These are phyloP conservation scores for Cicer cuneatum DNA, from an alignment of 306 rosid species.

Conservation along the genomic window DNA sequence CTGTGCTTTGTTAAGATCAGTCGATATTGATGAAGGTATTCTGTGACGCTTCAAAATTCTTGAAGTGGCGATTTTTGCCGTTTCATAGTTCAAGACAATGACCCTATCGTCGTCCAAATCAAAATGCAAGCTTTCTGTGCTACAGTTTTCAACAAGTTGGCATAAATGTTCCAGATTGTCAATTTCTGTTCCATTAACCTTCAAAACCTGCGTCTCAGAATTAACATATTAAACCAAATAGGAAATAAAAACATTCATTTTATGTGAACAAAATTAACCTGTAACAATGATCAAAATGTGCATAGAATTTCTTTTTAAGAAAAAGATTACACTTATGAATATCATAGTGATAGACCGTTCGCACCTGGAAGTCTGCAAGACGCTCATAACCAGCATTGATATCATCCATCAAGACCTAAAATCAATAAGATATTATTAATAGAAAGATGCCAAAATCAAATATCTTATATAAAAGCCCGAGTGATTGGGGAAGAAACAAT, in stretches of 20 bases:
- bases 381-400: slow-evolving; percentile 95
- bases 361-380: slow-evolving; percentile 87
- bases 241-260: slow-evolving; percentile 10
- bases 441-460: slow-evolving; percentile 17
- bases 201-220: slow-evolving; percentile 66
- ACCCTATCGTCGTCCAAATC: slow-evolving; percentile 93
- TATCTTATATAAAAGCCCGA: not conserved
- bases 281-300: slow-evolving; percentile 8
- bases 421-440: slow-evolving; percentile 43
- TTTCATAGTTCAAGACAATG: slow-evolving; percentile 63
- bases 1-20: slow-evolving; percentile 57
- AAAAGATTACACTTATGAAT: not conserved
- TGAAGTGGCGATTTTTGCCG: slow-evolving; percentile 73
- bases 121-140: slow-evolving; percentile 64
- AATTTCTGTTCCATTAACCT: slow-evolving; percentile 76
- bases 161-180: slow-evolving; percentile 75
- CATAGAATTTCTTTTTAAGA: not conserved
- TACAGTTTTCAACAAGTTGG: slow-evolving; percentile 70
- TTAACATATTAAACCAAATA: slow-evolving; percentile 26
- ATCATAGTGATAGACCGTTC: not conserved
- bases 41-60: slow-evolving; percentile 79
- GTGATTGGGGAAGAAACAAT: slow-evolving; percentile 20
- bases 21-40: slow-evolving; percentile 73
- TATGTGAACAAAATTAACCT: slow-evolving; percentile 19
- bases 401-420: slow-evolving; percentile 91